phyloP scores from a whole-genome alignment of 2,329 filamentous ascomycete species.

The Sarocladiaceae sp. region DNA sequence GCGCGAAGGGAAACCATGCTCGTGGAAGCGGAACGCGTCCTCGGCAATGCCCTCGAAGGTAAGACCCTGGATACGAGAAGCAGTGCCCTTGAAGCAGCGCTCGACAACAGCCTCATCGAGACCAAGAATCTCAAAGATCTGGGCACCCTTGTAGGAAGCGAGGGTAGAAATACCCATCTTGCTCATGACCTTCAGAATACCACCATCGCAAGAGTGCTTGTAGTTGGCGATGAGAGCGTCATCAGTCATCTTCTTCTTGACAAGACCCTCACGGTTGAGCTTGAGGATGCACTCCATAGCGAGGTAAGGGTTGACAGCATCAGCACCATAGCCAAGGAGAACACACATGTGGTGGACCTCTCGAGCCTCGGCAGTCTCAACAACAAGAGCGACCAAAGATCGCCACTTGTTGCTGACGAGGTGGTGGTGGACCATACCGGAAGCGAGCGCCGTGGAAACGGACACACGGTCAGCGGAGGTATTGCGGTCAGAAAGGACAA shows the following conservation, averaged over 20 bases:
- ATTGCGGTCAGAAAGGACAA: constrained; percentile 84
- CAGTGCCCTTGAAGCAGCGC: constrained; percentile 89
- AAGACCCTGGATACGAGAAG: constrained; percentile 87
- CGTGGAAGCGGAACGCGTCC: constrained; percentile 90
- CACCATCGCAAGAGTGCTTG: constrained; percentile 92
- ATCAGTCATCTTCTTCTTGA: constrained; percentile 80
- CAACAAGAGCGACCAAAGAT: constrained; percentile 76
- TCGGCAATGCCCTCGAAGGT: constrained; percentile 92
- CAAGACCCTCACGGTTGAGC: constrained; percentile 87
- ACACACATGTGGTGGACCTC: constrained; percentile 99
- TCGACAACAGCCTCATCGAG: constrained; percentile 89
- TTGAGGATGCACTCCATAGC: constrained; percentile 96
- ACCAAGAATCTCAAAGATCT: constrained; percentile 95
- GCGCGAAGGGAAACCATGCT: constrained; percentile 81
- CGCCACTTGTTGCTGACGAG: constrained; percentile 94
- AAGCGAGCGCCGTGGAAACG: constrained; percentile 80
- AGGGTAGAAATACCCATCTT: constrained; percentile 99
- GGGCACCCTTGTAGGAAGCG: constrained; percentile 93
- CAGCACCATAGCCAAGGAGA: constrained; percentile 89
- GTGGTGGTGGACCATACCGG: constrained; percentile 92
- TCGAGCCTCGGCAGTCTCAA: constrained; percentile 91
- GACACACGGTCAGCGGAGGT: constrained; percentile 76
- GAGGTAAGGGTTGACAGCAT: constrained; percentile 91
- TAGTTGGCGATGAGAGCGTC: constrained; percentile 89
- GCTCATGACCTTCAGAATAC: constrained; percentile 97